Evolutionary conservation across 345 rosid species (phyloP).

Genomic region (Boechera retrofracta): DNA sequence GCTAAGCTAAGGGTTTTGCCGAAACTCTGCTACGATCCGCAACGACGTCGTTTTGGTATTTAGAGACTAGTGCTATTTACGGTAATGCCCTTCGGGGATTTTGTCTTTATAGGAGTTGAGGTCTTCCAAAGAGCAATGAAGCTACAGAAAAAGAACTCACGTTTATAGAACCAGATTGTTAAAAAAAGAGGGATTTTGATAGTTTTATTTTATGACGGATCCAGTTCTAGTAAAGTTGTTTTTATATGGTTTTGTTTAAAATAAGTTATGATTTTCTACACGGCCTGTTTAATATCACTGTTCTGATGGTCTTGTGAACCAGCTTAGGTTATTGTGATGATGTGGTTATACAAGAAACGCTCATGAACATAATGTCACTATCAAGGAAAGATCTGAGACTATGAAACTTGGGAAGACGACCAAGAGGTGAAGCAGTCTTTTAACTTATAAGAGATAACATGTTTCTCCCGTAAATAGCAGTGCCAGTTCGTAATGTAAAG

Average conservation of each 20-base stretch:
- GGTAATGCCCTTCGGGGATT: background rate
- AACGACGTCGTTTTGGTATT: constrained; percentile 8
- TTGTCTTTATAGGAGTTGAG: background rate
- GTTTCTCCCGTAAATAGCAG: background rate
- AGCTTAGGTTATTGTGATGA: no score
- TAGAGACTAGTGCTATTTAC: background rate
- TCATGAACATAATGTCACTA: background rate
- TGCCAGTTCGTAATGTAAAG: background rate
- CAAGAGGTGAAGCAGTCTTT: background rate
- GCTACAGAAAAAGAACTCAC: no score
- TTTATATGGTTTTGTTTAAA: no score
- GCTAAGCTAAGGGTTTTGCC: constrained; percentile 27
- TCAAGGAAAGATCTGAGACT: background rate
- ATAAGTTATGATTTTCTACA: no score
- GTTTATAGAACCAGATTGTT: no score
- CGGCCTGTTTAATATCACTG: no score
- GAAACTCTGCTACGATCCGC: background rate
- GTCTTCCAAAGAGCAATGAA: no score
- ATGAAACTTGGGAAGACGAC: background rate
- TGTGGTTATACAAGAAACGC: background rate
- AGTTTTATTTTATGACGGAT: no score
- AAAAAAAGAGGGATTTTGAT: no score
- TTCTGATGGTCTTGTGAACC: no score
- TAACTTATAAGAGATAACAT: background rate
- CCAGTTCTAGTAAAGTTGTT: no score